Conservation (phyloP, 108 stramenopile species). For the Seminavis robusta region DNA sequence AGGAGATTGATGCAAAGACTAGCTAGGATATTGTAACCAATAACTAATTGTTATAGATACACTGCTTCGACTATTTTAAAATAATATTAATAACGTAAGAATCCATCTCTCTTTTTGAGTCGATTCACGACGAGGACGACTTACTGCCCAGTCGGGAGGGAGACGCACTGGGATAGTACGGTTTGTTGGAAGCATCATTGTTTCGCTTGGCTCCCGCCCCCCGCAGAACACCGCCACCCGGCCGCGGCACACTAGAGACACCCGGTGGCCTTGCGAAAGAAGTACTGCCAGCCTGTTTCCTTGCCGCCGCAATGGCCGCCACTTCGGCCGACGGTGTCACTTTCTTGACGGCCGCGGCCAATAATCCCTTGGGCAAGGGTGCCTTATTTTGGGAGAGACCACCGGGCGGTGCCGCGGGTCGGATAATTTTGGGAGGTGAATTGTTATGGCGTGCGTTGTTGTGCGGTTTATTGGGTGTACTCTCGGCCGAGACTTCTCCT, state of each 20-base stretch:
- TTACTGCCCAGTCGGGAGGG: slow-evolving; percentile 64
- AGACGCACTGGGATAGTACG: slow-evolving; percentile 86
- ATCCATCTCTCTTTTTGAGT: too few relatives aligned
- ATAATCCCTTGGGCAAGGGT: slow-evolving; percentile 23
- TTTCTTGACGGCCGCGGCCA: slow-evolving; percentile 14
- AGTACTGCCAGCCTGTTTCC: slow-evolving; percentile 9
- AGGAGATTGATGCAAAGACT: too few relatives aligned
- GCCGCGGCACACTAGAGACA: slow-evolving; percentile 48
- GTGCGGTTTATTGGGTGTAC: too few relatives aligned
- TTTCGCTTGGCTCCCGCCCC: slow-evolving; percentile 31
- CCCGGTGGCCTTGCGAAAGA: slow-evolving; percentile 33
- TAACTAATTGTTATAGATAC: too few relatives aligned
- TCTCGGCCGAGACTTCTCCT: slow-evolving; percentile 65
- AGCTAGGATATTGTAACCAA: too few relatives aligned
- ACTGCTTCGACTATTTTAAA: too few relatives aligned
- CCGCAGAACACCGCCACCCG: slow-evolving; percentile 71
- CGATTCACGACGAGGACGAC: too few relatives aligned
- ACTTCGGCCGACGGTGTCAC: slow-evolving; percentile 47
- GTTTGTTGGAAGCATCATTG: slow-evolving; percentile 30
- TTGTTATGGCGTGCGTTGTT: too few relatives aligned
- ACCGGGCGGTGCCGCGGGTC: slow-evolving; percentile 42
- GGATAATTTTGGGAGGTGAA: too few relatives aligned
- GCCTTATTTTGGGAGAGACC: slow-evolving; percentile 16
- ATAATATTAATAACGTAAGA: too few relatives aligned
- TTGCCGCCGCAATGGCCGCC: slow-evolving; percentile 44